These are phyloP conservation scores for Boletus subparvulus DNA, from an alignment of 768 basidiomycete genomes.

Conservation along the genomic window DNA sequence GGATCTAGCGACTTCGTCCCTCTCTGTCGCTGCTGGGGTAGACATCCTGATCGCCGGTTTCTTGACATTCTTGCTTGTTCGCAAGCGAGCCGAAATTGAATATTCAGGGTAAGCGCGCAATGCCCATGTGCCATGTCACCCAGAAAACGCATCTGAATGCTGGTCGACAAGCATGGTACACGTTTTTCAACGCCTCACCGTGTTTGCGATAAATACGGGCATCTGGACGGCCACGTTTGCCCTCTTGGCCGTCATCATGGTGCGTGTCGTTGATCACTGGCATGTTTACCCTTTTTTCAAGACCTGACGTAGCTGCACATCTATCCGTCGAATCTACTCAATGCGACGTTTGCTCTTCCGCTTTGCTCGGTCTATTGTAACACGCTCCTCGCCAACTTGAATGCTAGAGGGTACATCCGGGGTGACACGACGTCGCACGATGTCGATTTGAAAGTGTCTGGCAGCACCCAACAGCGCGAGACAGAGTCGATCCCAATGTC, in stretches of 20 bases:
- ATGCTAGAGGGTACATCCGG: too few species aligned
- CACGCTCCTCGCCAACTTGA: too few species aligned
- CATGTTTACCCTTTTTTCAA: background rate
- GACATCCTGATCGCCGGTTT: slow-evolving; percentile 7
- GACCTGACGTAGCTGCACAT: background rate
- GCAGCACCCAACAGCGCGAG: too few species aligned
- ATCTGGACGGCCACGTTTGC: background rate
- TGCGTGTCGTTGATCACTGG: background rate
- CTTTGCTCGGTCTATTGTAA: background rate
- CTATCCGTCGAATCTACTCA: background rate
- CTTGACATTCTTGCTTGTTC: slow-evolving; percentile 1
- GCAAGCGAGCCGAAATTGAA: background rate
- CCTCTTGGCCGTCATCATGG: background rate
- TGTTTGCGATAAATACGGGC: background rate
- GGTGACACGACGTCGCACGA: background rate
- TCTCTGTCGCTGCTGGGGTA: background rate
- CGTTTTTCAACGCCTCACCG: background rate
- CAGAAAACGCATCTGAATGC: background rate
- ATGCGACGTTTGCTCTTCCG: background rate
- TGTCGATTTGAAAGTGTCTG: background rate
- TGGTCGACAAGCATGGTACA: background rate
- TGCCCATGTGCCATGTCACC: too few species aligned
- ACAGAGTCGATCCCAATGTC: too few species aligned
- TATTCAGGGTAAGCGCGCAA: background rate
- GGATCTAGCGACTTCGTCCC: background rate